Percentiles rank a stretch among this genome's conserved stretches.
Conservation (phyloP, 495 filamentous ascomycete species). For the Amniculicola lignicola region DNA sequence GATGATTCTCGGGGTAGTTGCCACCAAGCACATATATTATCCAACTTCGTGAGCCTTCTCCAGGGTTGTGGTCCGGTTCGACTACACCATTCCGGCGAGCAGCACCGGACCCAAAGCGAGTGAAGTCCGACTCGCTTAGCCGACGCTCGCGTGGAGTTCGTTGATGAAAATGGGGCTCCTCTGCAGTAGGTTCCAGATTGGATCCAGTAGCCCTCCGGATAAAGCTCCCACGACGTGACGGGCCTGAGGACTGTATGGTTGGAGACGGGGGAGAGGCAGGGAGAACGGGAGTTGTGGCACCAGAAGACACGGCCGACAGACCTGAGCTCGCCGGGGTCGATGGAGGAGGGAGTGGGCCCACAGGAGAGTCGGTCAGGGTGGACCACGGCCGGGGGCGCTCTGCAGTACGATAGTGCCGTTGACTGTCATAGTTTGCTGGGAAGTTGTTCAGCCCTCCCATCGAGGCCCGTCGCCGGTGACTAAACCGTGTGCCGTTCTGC, state of each 20-base stretch:
- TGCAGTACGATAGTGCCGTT: conserved; percentile 49
- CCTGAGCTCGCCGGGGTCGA: conserved; percentile 66
- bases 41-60: conserved; percentile 59
- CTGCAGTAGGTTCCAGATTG: conserved; percentile 31
- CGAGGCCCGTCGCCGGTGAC: conserved; percentile 51
- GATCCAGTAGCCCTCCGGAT: conserved; percentile 32
- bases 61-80: conserved; percentile 57
- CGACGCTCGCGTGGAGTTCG: conserved; percentile 51
- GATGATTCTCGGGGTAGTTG: conserved; percentile 72
- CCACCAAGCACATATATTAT: conserved; percentile 78
- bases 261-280: conserved; percentile 41
- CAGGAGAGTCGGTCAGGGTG: conserved; percentile 54
- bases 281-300: conserved; percentile 54
- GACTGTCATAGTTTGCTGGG: conserved; percentile 47
- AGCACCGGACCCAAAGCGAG: conserved; percentile 61
- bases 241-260: conserved; percentile 27
- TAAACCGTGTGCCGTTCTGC: conserved; percentile 49
- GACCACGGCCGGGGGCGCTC: conserved; percentile 39
- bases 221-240: conserved; percentile 35
- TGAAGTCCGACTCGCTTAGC: conserved; percentile 61
- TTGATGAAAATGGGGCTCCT: conserved; percentile 36
- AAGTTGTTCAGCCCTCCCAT: conserved; percentile 47
- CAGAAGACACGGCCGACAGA: conserved; percentile 56
- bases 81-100: conserved; percentile 65
- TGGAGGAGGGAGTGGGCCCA: conserved; percentile 64